Conservation (phyloP, 2,329 filamentous ascomycete species). For the Plenodomus lindquistii region DNA sequence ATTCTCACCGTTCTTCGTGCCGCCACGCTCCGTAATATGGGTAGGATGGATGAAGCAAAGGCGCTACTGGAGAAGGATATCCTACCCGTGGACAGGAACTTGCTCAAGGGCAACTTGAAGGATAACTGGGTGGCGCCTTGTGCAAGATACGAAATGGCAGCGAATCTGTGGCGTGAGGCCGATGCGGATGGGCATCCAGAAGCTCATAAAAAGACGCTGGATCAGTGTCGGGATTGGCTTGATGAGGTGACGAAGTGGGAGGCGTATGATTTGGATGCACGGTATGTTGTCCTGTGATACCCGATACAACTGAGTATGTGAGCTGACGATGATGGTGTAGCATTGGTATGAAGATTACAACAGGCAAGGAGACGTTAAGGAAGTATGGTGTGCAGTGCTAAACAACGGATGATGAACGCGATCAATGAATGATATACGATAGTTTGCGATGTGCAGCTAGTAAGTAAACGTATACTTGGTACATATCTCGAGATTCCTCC, state of each 20-base stretch:
- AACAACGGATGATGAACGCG: background rate
- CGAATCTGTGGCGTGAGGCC: slow-evolving; percentile 74
- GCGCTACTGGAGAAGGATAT: slow-evolving; percentile 65
- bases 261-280: slow-evolving; percentile 71
- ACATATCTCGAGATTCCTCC: too few relatives aligned
- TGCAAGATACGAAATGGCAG: slow-evolving; percentile 85
- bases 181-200: slow-evolving; percentile 44
- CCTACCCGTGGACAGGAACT: slow-evolving; percentile 58
- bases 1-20: slow-evolving; percentile 69
- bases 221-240: slow-evolving; percentile 67
- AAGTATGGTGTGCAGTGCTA: slow-evolving; percentile 30
- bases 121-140: slow-evolving; percentile 75
- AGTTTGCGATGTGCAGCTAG: too few relatives aligned
- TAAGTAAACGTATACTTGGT: background rate
- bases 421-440: background rate
- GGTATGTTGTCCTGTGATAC: slow-evolving; percentile 43
- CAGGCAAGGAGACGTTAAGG: slow-evolving; percentile 66
- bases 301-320: background rate
- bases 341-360: slow-evolving; percentile 73
- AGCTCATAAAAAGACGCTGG: slow-evolving; percentile 52
- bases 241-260: slow-evolving; percentile 73
- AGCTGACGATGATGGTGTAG: slow-evolving; percentile 22
- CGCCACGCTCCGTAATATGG: slow-evolving; percentile 67
- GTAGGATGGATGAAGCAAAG: slow-evolving; percentile 67
- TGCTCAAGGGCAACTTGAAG: slow-evolving; percentile 62